Conservation (phyloP, 2,329 filamentous ascomycete species). For the Penicillium paneum region DNA sequence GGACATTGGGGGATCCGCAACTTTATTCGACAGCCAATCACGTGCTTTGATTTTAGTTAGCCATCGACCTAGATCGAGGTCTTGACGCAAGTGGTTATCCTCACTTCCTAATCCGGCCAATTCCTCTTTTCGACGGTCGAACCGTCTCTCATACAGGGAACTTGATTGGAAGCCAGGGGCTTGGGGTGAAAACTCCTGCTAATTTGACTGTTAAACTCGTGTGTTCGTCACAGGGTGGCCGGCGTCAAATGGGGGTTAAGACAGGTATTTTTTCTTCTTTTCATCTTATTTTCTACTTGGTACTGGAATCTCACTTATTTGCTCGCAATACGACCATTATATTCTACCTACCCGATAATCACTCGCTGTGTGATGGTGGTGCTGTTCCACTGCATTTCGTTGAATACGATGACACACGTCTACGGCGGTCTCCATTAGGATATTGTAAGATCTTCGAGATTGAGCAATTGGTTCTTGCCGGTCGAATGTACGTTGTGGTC, state of each 20-base stretch:
- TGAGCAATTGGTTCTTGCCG: neutral
- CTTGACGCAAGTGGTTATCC: conserved; percentile 16
- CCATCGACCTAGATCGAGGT: neutral
- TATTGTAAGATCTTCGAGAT: neutral
- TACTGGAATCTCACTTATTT: neutral
- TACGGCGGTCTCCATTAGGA: neutral
- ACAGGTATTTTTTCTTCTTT: neutral
- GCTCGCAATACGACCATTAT: neutral
- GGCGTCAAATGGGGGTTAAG: neutral
- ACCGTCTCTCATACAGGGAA: neutral
- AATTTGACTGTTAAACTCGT: neutral
- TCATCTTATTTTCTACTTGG: neutral
- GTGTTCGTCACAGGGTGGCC: neutral
- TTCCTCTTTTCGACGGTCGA: neutral
- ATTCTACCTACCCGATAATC: neutral
- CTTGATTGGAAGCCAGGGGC: neutral
- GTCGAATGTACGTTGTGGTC: conserved; percentile 23
- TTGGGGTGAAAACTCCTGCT: neutral
- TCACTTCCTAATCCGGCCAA: conserved; percentile 7
- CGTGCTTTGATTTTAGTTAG: no score
- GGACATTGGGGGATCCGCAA: neutral
- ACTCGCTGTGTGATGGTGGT: neutral
- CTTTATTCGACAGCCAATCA: conserved; percentile 1
- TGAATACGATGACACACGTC: neutral
- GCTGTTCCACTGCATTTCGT: neutral